Base-by-base conservation (phyloP, 441 rosid genomes). In the Bruguiera hainesii region DNA sequence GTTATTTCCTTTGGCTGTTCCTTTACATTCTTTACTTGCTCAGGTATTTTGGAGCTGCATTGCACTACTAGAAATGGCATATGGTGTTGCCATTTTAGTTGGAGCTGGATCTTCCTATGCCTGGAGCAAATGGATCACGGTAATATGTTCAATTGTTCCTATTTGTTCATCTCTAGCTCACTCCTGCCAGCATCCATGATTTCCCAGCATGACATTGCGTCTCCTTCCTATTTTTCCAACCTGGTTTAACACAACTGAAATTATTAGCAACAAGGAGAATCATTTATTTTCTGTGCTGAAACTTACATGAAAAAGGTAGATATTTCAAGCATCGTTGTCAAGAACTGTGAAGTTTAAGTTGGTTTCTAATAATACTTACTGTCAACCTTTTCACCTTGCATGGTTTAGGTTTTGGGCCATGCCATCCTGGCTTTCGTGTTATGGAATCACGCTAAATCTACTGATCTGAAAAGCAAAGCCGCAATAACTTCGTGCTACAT, bases 31-130 rank as follows among this genome's bases (percentile, higher is more conserved):
- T 51, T 49, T 31, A 7, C 52, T 49, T 61, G 68, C 55, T 52
- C 83, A 89, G 99, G 98, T 95, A n/a, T 91, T 95, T 71, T 90
- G 98, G 99, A 80, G 61, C 58, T 95, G 99, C 75, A 78, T 91
- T 75, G 67, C 94, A 63, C 85, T 95, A 58, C 97, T 95, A 68
- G 81, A 91, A 87, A 78, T 83, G 76, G 98, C 96, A 64, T 95
- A 91, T 33, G 80, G 80, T 56, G 91, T 83, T 67, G 93, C 99
- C 26, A 78, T 91, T 79, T 48, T 85, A 5, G 88, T 88, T 56
- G 99, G 99, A 74, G 93, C 84, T 18, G 76, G 85, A 10, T 91
- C 99, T 75, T 70, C 98, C 42, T 77, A 67, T 73, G 64, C 77
- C 20, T 95, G 97, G 99, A 88, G 98, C 87, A 95, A 91, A 80